phyloP scores from a whole-genome alignment of 345 rosid species.

The Arabidopsis arenosa region DNA sequence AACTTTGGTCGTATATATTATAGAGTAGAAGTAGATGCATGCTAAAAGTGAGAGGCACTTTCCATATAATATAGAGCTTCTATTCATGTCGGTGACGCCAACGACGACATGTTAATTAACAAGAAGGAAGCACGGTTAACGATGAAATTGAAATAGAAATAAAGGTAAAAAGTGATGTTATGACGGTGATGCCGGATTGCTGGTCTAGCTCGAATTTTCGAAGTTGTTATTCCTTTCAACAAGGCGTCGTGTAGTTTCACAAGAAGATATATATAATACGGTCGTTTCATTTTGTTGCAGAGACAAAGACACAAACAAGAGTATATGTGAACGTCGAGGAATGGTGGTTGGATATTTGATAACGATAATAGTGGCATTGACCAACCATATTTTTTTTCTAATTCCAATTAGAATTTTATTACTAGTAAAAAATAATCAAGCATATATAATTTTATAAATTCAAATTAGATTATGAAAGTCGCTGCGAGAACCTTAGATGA shows the following conservation, averaged over 20 bases:
- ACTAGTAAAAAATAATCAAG: too few species aligned
- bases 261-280: background rate
- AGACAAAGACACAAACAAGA: background rate
- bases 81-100: slow-evolving; percentile 39
- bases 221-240: slow-evolving; percentile 1
- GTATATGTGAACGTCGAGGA: background rate
- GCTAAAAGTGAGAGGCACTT: slow-evolving; percentile 39
- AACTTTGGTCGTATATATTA: slow-evolving; percentile 28
- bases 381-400: background rate
- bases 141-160: slow-evolving; percentile 20
- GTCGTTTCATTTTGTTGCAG: background rate
- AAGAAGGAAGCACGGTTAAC: slow-evolving; percentile 17
- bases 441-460: too few species aligned
- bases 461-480: background rate
- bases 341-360: background rate
- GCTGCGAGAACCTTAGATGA: background rate
- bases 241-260: background rate
- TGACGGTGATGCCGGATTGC: background rate
- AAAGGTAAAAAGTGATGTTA: background rate
- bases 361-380: background rate
- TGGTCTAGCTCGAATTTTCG: background rate
- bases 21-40: slow-evolving; percentile 32
- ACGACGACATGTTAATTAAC: slow-evolving; percentile 11
- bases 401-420: background rate
- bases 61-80: slow-evolving; percentile 6